These are phyloP conservation scores for Monosporascus sp. DNA, from an alignment of 2,329 filamentous ascomycete species.

Conservation along the genomic window DNA sequence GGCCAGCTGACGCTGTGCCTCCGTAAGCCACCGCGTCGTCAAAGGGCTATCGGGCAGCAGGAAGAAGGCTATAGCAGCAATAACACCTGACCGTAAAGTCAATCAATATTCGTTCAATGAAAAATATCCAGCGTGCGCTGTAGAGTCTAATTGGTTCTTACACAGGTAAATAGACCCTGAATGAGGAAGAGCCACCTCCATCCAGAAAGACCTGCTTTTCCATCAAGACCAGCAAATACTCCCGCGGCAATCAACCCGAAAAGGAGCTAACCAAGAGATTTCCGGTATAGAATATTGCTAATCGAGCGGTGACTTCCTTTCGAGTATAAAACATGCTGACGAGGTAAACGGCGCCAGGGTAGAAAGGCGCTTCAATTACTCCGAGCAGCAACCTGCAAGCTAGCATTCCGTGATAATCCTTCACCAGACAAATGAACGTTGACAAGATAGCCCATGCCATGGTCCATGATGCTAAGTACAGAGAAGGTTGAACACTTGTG, in stretches of 20 bases:
- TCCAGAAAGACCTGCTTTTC: neutral
- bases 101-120: neutral
- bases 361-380: neutral
- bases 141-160: neutral
- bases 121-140: neutral
- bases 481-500: neutral
- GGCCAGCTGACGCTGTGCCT: constrained; percentile 38
- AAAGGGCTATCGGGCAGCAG: constrained; percentile 34
- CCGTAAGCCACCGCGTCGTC: constrained; percentile 37
- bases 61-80: constrained; percentile 20
- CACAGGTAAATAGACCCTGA: constrained; percentile 12
- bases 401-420: neutral
- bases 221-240: neutral
- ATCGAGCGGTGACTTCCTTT: neutral
- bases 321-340: neutral
- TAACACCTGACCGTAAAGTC: constrained; percentile 15
- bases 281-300: constrained; percentile 4
- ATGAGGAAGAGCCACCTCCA: neutral
- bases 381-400: neutral
- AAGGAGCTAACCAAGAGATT: constrained; percentile 29
- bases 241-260: neutral
- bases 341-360: neutral
- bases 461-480: neutral
- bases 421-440: neutral
- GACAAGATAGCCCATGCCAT: neutral